Evolutionary conservation across 257 asterid genomes (phyloP).

Genomic region (Rauvolfia tetraphylla): DNA sequence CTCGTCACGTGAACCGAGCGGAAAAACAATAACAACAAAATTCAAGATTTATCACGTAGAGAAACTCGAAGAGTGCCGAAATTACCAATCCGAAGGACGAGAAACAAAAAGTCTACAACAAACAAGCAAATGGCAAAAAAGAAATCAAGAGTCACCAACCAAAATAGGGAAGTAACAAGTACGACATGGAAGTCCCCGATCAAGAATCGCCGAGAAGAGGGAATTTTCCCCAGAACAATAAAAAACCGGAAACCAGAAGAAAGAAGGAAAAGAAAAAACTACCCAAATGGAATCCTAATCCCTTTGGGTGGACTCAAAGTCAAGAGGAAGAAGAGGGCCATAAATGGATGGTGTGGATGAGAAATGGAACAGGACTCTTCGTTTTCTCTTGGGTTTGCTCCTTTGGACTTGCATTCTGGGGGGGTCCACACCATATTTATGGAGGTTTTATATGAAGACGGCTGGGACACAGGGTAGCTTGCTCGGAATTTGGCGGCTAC

Average conservation of each 20-base stretch:
- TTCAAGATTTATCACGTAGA: conserved; percentile 30
- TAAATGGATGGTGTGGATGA: conserved; percentile 45
- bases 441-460: conserved; percentile 11
- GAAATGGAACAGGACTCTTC: conserved; percentile 22
- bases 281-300: conserved; percentile 31
- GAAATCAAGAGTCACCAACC: conserved; percentile 16
- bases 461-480: conserved; percentile 6
- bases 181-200: conserved; percentile 14
- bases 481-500: conserved; percentile 34
- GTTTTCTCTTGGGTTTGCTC: conserved; percentile 22
- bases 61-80: conserved; percentile 13
- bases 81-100: conserved; percentile 6
- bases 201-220: conserved; percentile 23
- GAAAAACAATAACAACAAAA: conserved; percentile 5
- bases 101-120: conserved; percentile 1
- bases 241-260: conserved; percentile 10
- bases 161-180: background rate
- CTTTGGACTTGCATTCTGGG: conserved; percentile 31
- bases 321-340: conserved; percentile 29
- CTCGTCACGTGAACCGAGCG: conserved; percentile 4
- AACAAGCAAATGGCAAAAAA: conserved; percentile 11
- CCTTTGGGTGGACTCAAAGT: conserved; percentile 47
- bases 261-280: conserved; percentile 8
- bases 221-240: conserved; percentile 9
- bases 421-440: conserved; percentile 34